A percentile compares a stretch with the other conserved stretches of the same genome.
These are phyloP conservation scores for Xylaria polymorpha DNA, from an alignment of 2,329 filamentous ascomycete species.

Conservation along the genomic window DNA sequence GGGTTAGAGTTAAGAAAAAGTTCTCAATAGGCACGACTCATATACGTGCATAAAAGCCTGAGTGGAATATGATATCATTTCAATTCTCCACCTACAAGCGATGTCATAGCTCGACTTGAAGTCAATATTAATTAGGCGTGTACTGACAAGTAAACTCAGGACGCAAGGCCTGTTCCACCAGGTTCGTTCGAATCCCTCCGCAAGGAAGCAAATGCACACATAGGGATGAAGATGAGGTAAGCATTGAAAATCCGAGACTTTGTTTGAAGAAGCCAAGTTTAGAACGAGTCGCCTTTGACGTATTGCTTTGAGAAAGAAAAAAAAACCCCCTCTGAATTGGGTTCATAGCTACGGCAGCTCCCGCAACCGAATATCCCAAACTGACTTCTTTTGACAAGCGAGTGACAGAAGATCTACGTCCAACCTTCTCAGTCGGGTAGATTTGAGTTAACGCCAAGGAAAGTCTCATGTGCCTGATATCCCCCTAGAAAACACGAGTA, in stretches of 20 bases:
- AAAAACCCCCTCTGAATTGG: background rate
- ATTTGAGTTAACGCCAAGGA: slow-evolving; percentile 12
- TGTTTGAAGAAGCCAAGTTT: background rate
- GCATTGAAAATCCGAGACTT: background rate
- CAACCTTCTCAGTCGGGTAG: background rate
- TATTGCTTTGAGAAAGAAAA: background rate
- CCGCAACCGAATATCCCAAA: slow-evolving; percentile 4
- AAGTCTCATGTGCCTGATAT: slow-evolving; percentile 10
- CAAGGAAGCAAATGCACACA: background rate
- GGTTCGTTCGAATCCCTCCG: background rate
- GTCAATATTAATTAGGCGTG: background rate
- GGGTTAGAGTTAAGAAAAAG: background rate
- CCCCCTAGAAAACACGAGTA: background rate
- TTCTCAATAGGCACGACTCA: background rate
- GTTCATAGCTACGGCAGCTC: slow-evolving; percentile 16
- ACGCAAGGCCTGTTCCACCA: background rate
- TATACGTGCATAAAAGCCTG: background rate
- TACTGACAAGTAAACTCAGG: background rate
- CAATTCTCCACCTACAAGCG: background rate
- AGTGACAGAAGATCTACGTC: slow-evolving; percentile 19
- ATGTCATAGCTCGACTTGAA: background rate
- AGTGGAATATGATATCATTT: slow-evolving; percentile 6
- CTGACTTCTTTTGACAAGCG: background rate
- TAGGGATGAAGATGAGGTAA: background rate
- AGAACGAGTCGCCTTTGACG: background rate